phyloP scores from a whole-genome alignment of 148 eudicot species.

The Rheum nobile region DNA sequence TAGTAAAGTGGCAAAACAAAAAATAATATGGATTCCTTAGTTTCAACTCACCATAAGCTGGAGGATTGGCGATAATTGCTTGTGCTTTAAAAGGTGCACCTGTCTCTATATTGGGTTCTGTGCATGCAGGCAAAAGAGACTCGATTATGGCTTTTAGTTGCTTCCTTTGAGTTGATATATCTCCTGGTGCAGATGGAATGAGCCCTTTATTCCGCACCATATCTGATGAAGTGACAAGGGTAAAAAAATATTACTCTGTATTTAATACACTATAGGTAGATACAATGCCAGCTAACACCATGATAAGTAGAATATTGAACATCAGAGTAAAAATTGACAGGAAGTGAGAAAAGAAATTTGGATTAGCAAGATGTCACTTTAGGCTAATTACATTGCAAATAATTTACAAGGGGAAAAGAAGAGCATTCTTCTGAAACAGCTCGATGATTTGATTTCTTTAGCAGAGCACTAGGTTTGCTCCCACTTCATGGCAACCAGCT shows the following conservation, averaged over 20 bases:
- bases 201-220: conserved; percentile 88
- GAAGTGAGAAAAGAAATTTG: neutral
- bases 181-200: conserved; percentile 66
- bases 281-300: neutral
- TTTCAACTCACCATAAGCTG: conserved; percentile 65
- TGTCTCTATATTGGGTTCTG: conserved; percentile 55
- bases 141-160: conserved; percentile 72
- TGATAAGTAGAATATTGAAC: neutral
- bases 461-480: neutral
- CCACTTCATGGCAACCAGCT: neutral
- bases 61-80: conserved; percentile 91
- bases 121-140: conserved; percentile 84
- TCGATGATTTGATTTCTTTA: neutral
- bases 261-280: neutral
- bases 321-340: neutral
- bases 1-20: neutral
- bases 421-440: neutral
- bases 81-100: conserved; percentile 80
- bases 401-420: neutral
- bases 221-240: conserved; percentile 31
- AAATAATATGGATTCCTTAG: neutral
- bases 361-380: neutral
- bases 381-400: neutral
- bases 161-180: conserved; percentile 64
- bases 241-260: neutral